A percentile compares a stretch with the other conserved stretches of the same genome.
Conservation (phyloP, 345 rosid genomes). For the Eucalyptus tenuipes region DNA sequence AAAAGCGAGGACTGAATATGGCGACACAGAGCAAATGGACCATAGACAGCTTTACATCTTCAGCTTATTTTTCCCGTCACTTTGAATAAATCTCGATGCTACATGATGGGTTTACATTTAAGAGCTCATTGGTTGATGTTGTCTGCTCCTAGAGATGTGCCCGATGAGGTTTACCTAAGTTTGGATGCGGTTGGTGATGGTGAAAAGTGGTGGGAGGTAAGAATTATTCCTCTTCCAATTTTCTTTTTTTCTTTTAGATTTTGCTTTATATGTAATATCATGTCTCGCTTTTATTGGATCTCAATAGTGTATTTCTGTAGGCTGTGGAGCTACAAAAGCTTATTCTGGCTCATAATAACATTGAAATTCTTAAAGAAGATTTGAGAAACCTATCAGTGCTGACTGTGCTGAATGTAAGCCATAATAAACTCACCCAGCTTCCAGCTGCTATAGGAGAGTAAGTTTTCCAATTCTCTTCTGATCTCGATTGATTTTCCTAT, state of each 20-base stretch:
- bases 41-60: not conserved
- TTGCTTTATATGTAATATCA: not conserved
- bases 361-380: conserved; percentile 71
- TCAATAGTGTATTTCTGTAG: conserved; percentile 11
- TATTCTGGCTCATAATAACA: conserved; percentile 81
- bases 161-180: conserved; percentile 53
- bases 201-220: conserved; percentile 98
- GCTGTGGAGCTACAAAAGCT: conserved; percentile 85
- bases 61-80: not conserved
- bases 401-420: conserved; percentile 69
- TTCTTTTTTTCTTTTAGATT: not conserved
- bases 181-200: conserved; percentile 57
- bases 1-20: not conserved
- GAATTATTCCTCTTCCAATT: not conserved
- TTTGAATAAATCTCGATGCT: not conserved
- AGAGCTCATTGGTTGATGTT: not conserved
- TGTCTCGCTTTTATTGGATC: not conserved
- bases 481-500: not conserved
- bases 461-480: conserved; percentile 8
- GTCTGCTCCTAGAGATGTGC: conserved; percentile 43
- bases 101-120: not conserved
- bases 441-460: conserved; percentile 84
- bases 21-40: not conserved
- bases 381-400: conserved; percentile 52
- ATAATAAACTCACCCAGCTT: conserved; percentile 56